These are phyloP conservation scores for Heterobasidion irregulare DNA, from an alignment of 1,284 basidiomycete genomes.

Conservation along the genomic window DNA sequence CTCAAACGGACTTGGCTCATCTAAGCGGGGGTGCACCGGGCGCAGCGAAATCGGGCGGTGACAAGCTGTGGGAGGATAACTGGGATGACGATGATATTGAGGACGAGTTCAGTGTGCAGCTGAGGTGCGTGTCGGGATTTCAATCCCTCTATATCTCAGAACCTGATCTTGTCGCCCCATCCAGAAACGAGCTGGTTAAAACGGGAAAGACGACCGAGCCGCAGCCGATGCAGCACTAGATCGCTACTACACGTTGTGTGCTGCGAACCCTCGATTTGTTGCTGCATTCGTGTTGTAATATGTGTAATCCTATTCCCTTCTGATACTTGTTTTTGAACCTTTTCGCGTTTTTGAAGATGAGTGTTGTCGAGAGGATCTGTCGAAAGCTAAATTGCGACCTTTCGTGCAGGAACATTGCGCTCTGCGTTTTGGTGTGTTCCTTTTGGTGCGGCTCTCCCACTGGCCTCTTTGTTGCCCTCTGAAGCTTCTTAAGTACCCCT, in stretches of 20 bases:
- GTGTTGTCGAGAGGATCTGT: too few species aligned
- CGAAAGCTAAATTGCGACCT: too few species aligned
- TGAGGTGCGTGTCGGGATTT: constrained; percentile 57
- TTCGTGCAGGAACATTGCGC: too few species aligned
- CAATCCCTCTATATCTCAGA: not conserved
- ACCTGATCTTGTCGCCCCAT: not conserved
- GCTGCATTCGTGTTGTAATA: too few species aligned
- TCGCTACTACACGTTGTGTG: not conserved
- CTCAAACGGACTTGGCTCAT: constrained; percentile 73
- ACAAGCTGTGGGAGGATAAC: constrained; percentile 97
- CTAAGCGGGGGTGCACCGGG: constrained; percentile 64
- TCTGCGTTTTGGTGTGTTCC: too few species aligned
- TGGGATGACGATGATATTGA: constrained; percentile 99
- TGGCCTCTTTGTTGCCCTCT: too few species aligned
- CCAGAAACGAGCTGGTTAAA: constrained; percentile 61
- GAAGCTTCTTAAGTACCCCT: too few species aligned
- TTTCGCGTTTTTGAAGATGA: too few species aligned
- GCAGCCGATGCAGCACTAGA: constrained; percentile 47
- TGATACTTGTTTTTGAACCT: too few species aligned
- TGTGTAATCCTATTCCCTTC: too few species aligned
- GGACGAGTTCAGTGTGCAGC: constrained; percentile 92
- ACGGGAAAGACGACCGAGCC: constrained; percentile 37
- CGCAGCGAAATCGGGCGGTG: constrained; percentile 62
- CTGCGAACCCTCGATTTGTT: too few species aligned
- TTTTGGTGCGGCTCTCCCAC: too few species aligned